A percentile compares a stretch with the other conserved stretches of the same genome.
These are phyloP conservation scores for Pachysolen tannophilus DNA, from an alignment of 805 yeast genomes.

Conservation along the genomic window DNA sequence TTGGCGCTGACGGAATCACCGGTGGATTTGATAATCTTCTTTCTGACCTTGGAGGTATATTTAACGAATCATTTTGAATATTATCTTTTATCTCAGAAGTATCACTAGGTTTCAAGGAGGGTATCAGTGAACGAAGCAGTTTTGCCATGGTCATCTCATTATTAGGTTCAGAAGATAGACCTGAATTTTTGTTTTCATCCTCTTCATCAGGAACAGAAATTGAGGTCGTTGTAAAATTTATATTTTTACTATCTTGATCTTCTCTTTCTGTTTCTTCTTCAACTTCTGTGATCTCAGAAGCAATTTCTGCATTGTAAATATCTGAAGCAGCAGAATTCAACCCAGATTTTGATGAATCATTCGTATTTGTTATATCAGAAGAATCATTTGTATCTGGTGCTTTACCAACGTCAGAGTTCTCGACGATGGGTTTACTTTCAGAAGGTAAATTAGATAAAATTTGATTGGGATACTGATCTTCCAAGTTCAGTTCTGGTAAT, in stretches of 20 bases:
- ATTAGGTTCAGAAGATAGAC: too few species aligned
- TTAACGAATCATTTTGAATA: slow-evolving; percentile 7
- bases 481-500: not conserved
- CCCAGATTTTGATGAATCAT: slow-evolving; percentile 2
- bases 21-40: slow-evolving; percentile 15
- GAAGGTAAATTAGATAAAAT: not conserved
- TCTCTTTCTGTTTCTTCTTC: too few species aligned
- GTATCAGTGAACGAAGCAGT: slow-evolving; percentile 34
- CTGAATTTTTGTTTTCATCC: too few species aligned
- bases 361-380: not conserved
- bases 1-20: slow-evolving; percentile 13
- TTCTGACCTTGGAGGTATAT: slow-evolving; percentile 26
- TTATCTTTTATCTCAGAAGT: slow-evolving; percentile 14
- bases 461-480: not conserved
- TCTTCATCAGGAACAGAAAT: too few species aligned
- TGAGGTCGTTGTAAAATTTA: too few species aligned
- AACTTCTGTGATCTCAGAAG: slow-evolving; percentile 15
- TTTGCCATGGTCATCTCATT: slow-evolving; percentile 40
- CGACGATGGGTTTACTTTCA: not conserved
- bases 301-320: slow-evolving; percentile 19
- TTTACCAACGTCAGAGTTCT: not conserved
- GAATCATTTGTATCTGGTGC: not conserved
- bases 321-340: slow-evolving; percentile 18
- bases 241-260: too few species aligned
- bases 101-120: slow-evolving; percentile 15